phyloP scores from a whole-genome alignment of 2,329 filamentous ascomycete genomes.

The Neonectria neomacrospora region DNA sequence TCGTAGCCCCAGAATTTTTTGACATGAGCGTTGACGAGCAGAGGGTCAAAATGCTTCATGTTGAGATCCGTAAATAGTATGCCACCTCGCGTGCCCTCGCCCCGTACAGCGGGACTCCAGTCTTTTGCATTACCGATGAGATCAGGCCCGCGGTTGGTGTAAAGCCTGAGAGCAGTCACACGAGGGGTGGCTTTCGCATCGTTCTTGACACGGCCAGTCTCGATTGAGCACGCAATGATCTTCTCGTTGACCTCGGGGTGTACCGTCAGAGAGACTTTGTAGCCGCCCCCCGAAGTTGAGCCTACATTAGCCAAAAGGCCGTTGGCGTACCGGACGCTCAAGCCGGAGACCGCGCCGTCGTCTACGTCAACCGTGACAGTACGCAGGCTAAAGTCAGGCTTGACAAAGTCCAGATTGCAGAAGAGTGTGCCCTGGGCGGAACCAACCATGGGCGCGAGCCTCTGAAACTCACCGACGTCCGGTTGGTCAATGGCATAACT shows the following conservation, averaged over 20 bases:
- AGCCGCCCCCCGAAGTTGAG: too few relatives aligned
- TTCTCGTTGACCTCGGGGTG: background rate
- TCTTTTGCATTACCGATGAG: background rate
- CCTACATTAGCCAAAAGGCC: background rate
- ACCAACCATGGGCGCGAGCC: background rate
- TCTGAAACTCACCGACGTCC: background rate
- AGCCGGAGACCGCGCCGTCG: background rate
- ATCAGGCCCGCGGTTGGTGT: conserved; percentile 7
- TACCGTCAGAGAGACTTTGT: background rate
- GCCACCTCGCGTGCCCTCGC: background rate
- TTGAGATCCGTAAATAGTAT: background rate
- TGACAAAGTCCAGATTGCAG: conserved; percentile 9
- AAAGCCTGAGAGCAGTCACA: background rate
- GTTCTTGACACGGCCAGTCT: background rate
- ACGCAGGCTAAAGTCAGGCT: background rate
- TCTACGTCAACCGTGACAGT: background rate
- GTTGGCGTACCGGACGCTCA: background rate
- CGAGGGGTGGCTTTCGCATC: background rate
- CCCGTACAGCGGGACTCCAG: background rate
- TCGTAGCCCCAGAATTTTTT: conserved; percentile 2
- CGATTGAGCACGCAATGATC: conserved; percentile 4
- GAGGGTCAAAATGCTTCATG: background rate
- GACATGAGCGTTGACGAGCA: background rate
- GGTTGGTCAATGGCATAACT: background rate
- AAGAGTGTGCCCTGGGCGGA: background rate